Conservation (phyloP, 108 stramenopile genomes). For the Cyclostephanos tholiformis region DNA sequence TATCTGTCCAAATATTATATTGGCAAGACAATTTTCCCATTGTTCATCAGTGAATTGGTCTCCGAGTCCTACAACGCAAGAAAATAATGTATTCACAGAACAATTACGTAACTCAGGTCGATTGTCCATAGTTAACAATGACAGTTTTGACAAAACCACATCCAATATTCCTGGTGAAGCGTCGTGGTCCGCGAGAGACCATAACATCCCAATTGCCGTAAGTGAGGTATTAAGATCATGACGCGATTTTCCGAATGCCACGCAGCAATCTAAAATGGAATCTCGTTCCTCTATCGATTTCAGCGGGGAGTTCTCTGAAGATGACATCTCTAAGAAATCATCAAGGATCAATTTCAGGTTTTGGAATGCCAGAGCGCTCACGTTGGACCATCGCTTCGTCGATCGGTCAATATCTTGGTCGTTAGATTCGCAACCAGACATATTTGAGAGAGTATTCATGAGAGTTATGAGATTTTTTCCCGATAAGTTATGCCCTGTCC, state of each 20-base stretch:
- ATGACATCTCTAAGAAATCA: slow-evolving; percentile 73
- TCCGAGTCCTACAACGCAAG: slow-evolving; percentile 89
- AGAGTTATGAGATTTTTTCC: slow-evolving; percentile 60
- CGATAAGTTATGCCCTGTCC: slow-evolving; percentile 64
- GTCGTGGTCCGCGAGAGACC: slow-evolving; percentile 88
- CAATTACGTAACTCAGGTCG: slow-evolving; percentile 88
- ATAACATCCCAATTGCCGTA: slow-evolving; percentile 88
- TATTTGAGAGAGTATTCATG: slow-evolving; percentile 56
- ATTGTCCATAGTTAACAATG: slow-evolving; percentile 62
- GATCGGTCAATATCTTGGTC: slow-evolving; percentile 48
- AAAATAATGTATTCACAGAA: slow-evolving; percentile 91
- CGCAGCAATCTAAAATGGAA: slow-evolving; percentile 82
- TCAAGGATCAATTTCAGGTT: slow-evolving; percentile 91
- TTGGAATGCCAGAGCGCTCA: slow-evolving; percentile 78
- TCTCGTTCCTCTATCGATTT: slow-evolving; percentile 48
- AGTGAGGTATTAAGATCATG: slow-evolving; percentile 93
- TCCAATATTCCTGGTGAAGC: slow-evolving; percentile 66
- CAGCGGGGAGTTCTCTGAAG: slow-evolving; percentile 29
- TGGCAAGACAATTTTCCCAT: slow-evolving; percentile 79
- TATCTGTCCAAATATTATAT: slow-evolving; percentile 68
- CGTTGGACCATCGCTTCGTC: slow-evolving; percentile 64
- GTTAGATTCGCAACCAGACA: slow-evolving; percentile 47
- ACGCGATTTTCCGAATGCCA: slow-evolving; percentile 78
- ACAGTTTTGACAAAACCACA: slow-evolving; percentile 74
- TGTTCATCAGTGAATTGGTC: slow-evolving; percentile 64